Evolutionary conservation across 208 protist genomes (phyloP), one percentile per base, ranked within the genome.

Genomic region (Leishmania turanica): DNA sequence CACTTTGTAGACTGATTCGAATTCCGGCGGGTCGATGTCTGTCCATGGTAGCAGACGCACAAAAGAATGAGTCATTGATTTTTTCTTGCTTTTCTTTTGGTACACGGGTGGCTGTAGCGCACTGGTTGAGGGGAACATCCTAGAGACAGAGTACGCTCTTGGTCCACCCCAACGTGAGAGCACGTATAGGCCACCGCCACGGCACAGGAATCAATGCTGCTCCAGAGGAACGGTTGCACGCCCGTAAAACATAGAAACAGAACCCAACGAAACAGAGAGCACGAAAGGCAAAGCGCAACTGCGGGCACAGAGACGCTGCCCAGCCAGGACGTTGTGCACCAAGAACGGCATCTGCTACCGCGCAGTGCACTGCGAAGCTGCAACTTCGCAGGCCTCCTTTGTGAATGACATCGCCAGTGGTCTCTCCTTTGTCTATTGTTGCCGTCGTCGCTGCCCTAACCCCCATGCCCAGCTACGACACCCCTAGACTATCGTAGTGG

Each of bases 401-500:
- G 13, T 9, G 21, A 31, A 13, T 53, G 3, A 9, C 56, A 34
- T 51, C 21, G 19, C 1, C 6, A 45, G 6, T 8, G 9, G 1
- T 6, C 54, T 34, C 54, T 45, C 21, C 19, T 47, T 37, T 31
- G 37, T 45, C 37, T 49, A 34, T 62, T 1, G 19, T 1, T 45
- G 1, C 60, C 13, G 17, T 21, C 54, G 31, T 0, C 45, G 8
- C 45, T 8, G 8, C 45, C 8, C 1, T 8, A 8, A 4, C 8
- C 17, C 4, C 37, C 40, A 37, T 40, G 56, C 3, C 2, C 9
- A 37, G 1, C 65, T 83, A 87, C 13, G 79, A 81, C 7, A 74
- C 58, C 19, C 85, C 85, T 13, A 64, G 81, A 45, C 81, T 82
- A 80, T 92, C 86, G 83, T 97, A 97, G 75, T 95, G 92, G 66